Evolutionary conservation across 2,329 filamentous ascomycete genomes (phyloP).

Genomic region (Microcyclospora pomicola): DNA sequence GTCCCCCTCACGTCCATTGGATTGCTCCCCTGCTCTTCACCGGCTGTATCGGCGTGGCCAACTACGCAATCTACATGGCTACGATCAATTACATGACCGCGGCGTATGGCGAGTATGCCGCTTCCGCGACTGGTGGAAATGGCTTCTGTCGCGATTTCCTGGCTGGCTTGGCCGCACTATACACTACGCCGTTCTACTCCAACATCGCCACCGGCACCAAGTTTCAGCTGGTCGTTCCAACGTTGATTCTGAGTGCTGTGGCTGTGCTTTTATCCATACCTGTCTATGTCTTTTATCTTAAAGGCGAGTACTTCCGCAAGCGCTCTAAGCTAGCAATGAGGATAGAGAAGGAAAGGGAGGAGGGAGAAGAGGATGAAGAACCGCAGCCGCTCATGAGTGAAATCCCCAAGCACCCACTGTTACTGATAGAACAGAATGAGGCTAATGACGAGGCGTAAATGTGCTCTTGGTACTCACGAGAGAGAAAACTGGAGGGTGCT

Average conservation of each 20-base stretch:
- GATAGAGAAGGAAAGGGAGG: slow-evolving; percentile 21
- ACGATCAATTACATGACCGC: slow-evolving; percentile 51
- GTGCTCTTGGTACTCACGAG: no score
- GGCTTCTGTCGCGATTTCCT: slow-evolving; percentile 61
- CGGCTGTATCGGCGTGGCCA: slow-evolving; percentile 56
- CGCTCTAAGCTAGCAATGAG: slow-evolving; percentile 36
- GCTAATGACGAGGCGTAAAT: no score
- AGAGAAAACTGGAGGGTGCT: no score
- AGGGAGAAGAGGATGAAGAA: slow-evolving; percentile 6
- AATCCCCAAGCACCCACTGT: no score
- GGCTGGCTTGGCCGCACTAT: slow-evolving; percentile 56
- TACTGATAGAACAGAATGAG: no score
- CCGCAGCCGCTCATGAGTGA: no score
- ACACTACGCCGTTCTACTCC: slow-evolving; percentile 41
- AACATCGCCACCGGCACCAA: slow-evolving; percentile 14
- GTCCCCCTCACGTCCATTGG: slow-evolving; percentile 48
- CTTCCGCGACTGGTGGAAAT: slow-evolving; percentile 63
- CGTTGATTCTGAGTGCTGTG: slow-evolving; percentile 39
- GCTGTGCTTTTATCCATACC: slow-evolving; percentile 38
- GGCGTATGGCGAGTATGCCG: slow-evolving; percentile 58
- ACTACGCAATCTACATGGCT: slow-evolving; percentile 29
- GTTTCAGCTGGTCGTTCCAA: slow-evolving; percentile 32
- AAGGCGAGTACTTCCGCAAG: slow-evolving; percentile 28
- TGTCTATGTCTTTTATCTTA: slow-evolving; percentile 41
- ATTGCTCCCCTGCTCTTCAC: slow-evolving; percentile 53